Evolutionary conservation across 75 land plant genomes (phyloP), one percentile per base, ranked within the genome.

Genomic region (Gnetum montanum): DNA sequence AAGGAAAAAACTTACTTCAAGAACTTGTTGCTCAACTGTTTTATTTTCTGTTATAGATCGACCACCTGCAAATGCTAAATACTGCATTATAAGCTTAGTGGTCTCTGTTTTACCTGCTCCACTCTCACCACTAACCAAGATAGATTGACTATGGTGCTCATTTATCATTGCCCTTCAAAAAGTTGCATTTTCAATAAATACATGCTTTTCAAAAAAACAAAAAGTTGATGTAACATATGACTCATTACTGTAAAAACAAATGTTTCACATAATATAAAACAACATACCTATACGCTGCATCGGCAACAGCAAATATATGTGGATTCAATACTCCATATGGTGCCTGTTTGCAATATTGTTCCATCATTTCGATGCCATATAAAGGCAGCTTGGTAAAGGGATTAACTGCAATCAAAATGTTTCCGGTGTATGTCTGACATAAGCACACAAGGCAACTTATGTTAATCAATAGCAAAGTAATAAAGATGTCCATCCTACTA

Each of bases 91-190:
- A 41, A 95, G 49, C 61, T 95, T 95, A 54, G 99, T 95, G 47
- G 99, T 95, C 65, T 95, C 99, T 48, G 99, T 95, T 69, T 95
- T 95, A 31, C 99, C 99, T 50, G 99, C 99, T 46, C 99, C 99
- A 66, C 99, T 95, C 62, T 95, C 99, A 53, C 99, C 99, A 80
- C 99, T 95, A 38, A 95, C 99, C 57, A 95, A 61, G 34, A 95
- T 86, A 36, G 99, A 83, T 61, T 95, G 99, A 63, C 97, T 90
- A 34, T 63, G 47, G 19, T 59, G 70, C 44, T 95, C 97, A 69
- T 51, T 67, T 36, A 90, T 72, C 99, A 95, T 95, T 48, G 99
- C 96, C 60, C 99, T 95, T 59, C 15, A 49, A 41, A 28, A 27
- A 47, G 19, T 50, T 15, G 45, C 11, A n/a, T n/a, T n/a, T n/a